Conservation (phyloP, 2,329 filamentous ascomycete genomes). For the Trichoderma pleuroti region DNA sequence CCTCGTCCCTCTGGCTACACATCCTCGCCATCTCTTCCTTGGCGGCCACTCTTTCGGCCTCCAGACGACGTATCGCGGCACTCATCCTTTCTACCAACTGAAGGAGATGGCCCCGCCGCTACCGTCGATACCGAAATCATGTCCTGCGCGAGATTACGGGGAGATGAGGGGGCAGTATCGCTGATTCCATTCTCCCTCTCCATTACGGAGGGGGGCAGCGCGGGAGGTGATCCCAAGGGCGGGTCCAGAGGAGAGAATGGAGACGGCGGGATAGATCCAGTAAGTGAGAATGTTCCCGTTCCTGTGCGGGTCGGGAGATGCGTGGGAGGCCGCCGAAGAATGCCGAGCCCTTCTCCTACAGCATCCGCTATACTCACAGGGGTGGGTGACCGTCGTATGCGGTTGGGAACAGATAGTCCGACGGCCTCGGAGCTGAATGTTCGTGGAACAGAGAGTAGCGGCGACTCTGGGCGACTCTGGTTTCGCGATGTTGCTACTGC, state of each 20-base stretch:
- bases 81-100: constrained; percentile 97
- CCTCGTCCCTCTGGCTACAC: constrained; percentile 83
- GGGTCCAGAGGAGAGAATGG: constrained; percentile 50
- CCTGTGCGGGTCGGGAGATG: constrained; percentile 45
- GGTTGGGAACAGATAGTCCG: constrained; percentile 41
- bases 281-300: constrained; percentile 38
- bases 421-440: constrained; percentile 55
- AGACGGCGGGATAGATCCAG: constrained; percentile 36
- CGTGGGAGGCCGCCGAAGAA: constrained; percentile 48
- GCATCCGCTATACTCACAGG: constrained; percentile 49
- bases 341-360: constrained; percentile 37
- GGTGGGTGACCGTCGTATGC: constrained; percentile 35
- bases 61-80: constrained; percentile 82
- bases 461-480: constrained; percentile 53
- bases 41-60: constrained; percentile 84
- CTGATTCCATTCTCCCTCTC: constrained; percentile 54
- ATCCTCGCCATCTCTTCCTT: constrained; percentile 83
- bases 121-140: constrained; percentile 87
- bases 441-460: constrained; percentile 47
- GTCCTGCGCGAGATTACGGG: constrained; percentile 71
- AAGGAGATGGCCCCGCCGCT: constrained; percentile 86
- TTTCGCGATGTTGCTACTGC: constrained; percentile 40
- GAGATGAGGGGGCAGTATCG: constrained; percentile 48
- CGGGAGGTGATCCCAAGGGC: constrained; percentile 30
- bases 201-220: constrained; percentile 40